Evolutionary conservation across 2,329 filamentous ascomycete species (phyloP).

Genomic region (Diaporthe longicolla): DNA sequence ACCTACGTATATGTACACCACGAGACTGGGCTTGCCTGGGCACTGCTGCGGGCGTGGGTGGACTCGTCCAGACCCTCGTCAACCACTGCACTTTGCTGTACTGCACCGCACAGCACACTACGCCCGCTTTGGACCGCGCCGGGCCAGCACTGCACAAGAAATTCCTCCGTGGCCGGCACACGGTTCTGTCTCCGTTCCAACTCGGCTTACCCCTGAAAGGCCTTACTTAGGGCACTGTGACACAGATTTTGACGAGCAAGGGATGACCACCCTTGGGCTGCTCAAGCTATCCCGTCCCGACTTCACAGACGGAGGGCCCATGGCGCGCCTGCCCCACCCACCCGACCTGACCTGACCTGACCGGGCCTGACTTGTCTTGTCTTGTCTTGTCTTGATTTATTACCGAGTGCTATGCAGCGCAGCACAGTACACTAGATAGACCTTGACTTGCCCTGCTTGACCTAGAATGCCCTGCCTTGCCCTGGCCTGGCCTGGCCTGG

Average conservation of each 20-base stretch:
- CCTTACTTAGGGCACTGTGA: background rate
- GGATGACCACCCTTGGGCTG: slow-evolving; percentile 9
- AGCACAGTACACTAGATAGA: slow-evolving; percentile 8
- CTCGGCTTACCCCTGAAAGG: slow-evolving; percentile 29
- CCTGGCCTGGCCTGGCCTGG: background rate
- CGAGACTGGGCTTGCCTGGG: slow-evolving; percentile 16
- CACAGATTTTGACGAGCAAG: slow-evolving; percentile 35
- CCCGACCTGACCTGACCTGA: slow-evolving; percentile 22
- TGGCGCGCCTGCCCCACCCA: slow-evolving; percentile 27
- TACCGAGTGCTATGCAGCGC: slow-evolving; percentile 11
- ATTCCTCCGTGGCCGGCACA: slow-evolving; percentile 31
- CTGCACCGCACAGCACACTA: slow-evolving; percentile 9
- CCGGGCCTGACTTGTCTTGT: background rate
- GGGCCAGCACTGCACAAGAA: slow-evolving; percentile 11
- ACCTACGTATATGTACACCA: slow-evolving; percentile 2
- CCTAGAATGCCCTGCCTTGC: slow-evolving; percentile 2
- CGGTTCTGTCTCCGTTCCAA: slow-evolving; percentile 28
- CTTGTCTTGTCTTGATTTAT: slow-evolving; percentile 24
- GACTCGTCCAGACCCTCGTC: slow-evolving; percentile 21
- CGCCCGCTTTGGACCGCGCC: slow-evolving; percentile 20
- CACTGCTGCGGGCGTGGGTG: slow-evolving; percentile 19
- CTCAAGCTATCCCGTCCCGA: slow-evolving; percentile 30
- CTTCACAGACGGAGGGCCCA: slow-evolving; percentile 33
- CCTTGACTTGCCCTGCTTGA: slow-evolving; percentile 16
- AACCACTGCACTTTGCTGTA: background rate